Conservation (phyloP, 2,329 filamentous ascomycete species). For the Stachybotrys chlorohalonatus region DNA sequence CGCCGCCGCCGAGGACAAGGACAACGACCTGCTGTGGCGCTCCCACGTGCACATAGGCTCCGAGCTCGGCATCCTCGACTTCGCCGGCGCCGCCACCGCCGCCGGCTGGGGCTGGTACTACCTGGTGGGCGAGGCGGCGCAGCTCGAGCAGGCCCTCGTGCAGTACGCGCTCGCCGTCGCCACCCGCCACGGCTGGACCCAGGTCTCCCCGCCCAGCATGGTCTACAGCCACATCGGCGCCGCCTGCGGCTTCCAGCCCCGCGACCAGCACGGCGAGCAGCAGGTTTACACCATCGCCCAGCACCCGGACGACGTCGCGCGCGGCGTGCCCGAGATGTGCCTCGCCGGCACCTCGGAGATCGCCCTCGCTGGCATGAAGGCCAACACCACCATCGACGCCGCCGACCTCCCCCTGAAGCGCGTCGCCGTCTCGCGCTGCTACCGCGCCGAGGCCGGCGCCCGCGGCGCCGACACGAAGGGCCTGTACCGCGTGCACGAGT, state of each 20-base stretch:
- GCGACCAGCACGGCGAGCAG: constrained; percentile 83
- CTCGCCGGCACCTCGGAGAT: constrained; percentile 92
- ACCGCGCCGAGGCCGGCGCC: constrained; percentile 88
- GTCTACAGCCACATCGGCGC: constrained; percentile 87
- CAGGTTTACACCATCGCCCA: constrained; percentile 81
- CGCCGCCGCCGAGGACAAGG: constrained; percentile 9
- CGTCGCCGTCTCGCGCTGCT: constrained; percentile 85
- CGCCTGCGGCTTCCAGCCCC: constrained; percentile 89
- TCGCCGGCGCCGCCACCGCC: constrained; percentile 68
- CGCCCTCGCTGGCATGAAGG: constrained; percentile 83
- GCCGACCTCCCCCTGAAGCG: constrained; percentile 64
- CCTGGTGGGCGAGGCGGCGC: constrained; percentile 79
- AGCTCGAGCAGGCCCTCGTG: constrained; percentile 89
- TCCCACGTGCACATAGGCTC: constrained; percentile 83
- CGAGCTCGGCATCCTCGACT: constrained; percentile 85
- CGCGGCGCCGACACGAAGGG: constrained; percentile 88
- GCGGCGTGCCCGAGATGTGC: constrained; percentile 58
- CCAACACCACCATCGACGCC: constrained; percentile 58
- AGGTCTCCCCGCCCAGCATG: constrained; percentile 77
- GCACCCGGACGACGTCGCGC: constrained; percentile 48
- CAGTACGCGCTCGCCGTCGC: constrained; percentile 75
- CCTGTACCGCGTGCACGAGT: constrained; percentile 94
- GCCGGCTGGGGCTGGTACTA: constrained; percentile 99
- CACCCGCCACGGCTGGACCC: constrained; percentile 64
- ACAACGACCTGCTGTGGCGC: constrained; percentile 38